Evolutionary conservation across 768 basidiomycete genomes (phyloP).

Genomic region (Lanmaoa pseudosensibilis): DNA sequence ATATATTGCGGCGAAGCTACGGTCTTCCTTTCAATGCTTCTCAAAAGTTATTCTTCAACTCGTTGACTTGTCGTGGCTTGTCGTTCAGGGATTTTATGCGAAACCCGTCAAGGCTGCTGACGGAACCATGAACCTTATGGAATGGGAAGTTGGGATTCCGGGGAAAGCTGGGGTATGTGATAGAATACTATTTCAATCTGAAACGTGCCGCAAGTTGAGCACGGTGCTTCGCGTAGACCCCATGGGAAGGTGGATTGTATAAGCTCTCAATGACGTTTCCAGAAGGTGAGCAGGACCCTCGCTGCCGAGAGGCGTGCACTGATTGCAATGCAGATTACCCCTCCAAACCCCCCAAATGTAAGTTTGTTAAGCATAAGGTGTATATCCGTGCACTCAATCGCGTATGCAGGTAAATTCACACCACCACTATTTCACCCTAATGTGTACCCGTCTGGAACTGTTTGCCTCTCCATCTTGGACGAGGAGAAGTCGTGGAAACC

Average conservation of each 20-base stretch:
- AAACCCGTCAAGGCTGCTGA: slow-evolving; percentile 88
- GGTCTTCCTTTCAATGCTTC: background rate
- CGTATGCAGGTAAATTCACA: slow-evolving; percentile 82
- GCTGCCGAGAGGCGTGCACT: slow-evolving; percentile 1
- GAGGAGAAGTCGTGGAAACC: slow-evolving; percentile 99
- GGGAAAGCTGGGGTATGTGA: slow-evolving; percentile 80
- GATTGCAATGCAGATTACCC: slow-evolving; percentile 68
- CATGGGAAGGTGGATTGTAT: slow-evolving; percentile 97
- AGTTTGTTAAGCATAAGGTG: slow-evolving; percentile 25
- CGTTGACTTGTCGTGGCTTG: slow-evolving; percentile 6
- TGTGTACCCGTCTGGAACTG: slow-evolving; percentile 98
- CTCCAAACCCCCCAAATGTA: slow-evolving; percentile 94
- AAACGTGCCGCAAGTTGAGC: slow-evolving; percentile 12
- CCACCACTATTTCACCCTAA: slow-evolving; percentile 98
- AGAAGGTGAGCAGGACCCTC: slow-evolving; percentile 61
- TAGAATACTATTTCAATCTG: slow-evolving; percentile 1
- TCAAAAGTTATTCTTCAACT: background rate
- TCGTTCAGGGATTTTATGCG: slow-evolving; percentile 89
- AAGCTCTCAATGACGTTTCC: slow-evolving; percentile 95
- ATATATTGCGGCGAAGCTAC: background rate
- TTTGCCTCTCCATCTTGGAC: slow-evolving; percentile 95
- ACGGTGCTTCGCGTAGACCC: slow-evolving; percentile 56
- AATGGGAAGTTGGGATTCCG: slow-evolving; percentile 99
- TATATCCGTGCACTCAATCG: slow-evolving; percentile 4
- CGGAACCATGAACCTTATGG: slow-evolving; percentile 93